These are phyloP conservation scores for Rosa hybrid DNA, from an alignment of 331 rosid species.

Conservation along the genomic window DNA sequence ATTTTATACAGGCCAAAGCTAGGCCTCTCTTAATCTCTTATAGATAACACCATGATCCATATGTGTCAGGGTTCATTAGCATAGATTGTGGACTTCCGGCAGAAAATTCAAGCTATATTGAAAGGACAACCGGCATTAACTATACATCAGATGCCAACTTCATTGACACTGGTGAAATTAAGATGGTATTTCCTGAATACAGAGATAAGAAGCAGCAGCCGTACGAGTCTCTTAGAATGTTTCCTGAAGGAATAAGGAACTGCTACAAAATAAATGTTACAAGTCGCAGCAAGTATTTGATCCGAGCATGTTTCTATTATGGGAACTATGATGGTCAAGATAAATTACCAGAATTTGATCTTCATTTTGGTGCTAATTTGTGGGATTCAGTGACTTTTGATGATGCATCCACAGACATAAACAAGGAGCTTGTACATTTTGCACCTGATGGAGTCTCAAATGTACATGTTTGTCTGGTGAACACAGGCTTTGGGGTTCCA, in stretches of 20 bases:
- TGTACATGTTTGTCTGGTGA: constrained; percentile 21
- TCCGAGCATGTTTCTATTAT: constrained; percentile 14
- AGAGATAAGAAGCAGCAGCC: constrained; percentile 5
- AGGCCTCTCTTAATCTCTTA: background rate
- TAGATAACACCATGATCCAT: background rate
- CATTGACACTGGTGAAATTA: constrained; percentile 8
- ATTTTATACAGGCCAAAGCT: background rate
- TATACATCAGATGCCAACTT: constrained; percentile 24
- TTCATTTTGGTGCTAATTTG: constrained; percentile 15
- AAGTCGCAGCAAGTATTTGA: constrained; percentile 2
- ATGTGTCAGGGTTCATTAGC: constrained; percentile 28
- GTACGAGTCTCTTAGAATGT: constrained; percentile 6
- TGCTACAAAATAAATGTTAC: constrained; percentile 21
- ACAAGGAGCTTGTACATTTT: constrained; percentile 10
- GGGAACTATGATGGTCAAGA: constrained; percentile 22
- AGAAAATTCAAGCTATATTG: background rate
- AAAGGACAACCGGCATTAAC: background rate
- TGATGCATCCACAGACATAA: background rate
- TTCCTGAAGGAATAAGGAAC: constrained; percentile 27
- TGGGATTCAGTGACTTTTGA: background rate
- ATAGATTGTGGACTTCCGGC: constrained; percentile 27
- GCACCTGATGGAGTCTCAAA: constrained; percentile 1
- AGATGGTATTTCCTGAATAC: background rate
- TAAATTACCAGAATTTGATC: background rate
- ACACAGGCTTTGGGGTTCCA: constrained; percentile 22